phyloP scores from a whole-genome alignment of 352 stramenopile species.

The Thalassiosira exigua region DNA sequence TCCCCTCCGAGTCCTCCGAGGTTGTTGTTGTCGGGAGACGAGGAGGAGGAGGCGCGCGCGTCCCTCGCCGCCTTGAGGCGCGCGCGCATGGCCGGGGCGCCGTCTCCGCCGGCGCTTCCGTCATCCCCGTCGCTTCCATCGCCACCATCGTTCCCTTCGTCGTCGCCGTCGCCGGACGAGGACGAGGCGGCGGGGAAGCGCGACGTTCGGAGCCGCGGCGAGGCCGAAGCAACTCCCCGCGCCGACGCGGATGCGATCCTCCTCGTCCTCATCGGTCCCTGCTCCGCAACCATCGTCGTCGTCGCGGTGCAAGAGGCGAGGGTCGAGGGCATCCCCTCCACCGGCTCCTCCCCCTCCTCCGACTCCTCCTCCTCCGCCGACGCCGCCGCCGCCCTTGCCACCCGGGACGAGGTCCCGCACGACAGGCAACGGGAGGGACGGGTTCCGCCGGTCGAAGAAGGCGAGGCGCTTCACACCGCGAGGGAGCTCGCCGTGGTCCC shows the following conservation, averaged over 20 bases:
- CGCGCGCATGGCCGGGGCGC: not conserved
- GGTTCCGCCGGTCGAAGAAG: conserved; percentile 82
- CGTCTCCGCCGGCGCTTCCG: not conserved
- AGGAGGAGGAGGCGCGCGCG: too few species aligned
- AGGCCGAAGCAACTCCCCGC: conserved; percentile 52
- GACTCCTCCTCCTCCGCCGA: not conserved
- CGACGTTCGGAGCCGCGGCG: conserved; percentile 19
- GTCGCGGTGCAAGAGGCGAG: conserved; percentile 14
- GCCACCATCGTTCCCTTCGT: not conserved
- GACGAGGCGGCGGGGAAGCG: conserved; percentile 14
- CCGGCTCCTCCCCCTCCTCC: conserved; percentile 2
- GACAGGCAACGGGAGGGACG: conserved; percentile 68
- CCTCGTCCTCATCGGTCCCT: conserved; percentile 14
- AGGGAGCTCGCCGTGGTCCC: conserved; percentile 58
- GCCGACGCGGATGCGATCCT: conserved; percentile 31
- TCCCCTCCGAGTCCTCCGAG: too few species aligned
- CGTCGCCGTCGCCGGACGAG: conserved; percentile 3
- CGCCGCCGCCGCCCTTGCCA: conserved; percentile 1
- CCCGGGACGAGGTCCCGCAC: conserved; percentile 71
- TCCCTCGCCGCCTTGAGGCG: not conserved
- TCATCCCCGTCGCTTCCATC: not conserved
- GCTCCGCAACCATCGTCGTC: not conserved
- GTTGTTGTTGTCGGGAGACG: conserved; percentile 2
- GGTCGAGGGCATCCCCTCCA: conserved; percentile 1
- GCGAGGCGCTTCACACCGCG: conserved; percentile 83